These are phyloP conservation scores for Cercospora sojina DNA, from an alignment of 2,329 filamentous ascomycete genomes.

Conservation along the genomic window DNA sequence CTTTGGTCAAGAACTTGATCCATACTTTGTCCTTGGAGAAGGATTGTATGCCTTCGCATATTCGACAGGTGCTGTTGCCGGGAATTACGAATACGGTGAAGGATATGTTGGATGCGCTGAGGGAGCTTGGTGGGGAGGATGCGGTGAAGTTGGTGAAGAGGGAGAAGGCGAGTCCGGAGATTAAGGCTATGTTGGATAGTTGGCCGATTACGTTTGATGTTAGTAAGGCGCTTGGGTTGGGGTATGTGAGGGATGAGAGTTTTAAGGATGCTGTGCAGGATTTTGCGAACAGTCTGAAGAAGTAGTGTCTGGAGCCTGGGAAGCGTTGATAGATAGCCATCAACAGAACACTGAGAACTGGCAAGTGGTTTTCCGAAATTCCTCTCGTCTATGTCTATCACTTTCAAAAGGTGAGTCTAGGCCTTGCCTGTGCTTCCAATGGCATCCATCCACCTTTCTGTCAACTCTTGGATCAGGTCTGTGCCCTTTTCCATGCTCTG, in stretches of 20 bases:
- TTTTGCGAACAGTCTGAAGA: constrained; percentile 40
- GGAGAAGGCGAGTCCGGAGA: constrained; percentile 52
- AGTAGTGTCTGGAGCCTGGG: constrained; percentile 16
- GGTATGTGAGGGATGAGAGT: constrained; percentile 51
- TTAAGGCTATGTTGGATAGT: constrained; percentile 55
- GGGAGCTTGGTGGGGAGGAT: constrained; percentile 55
- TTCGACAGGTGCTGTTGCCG: constrained; percentile 55
- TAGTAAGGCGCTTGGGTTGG: constrained; percentile 56
- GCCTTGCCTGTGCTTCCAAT: constrained; percentile 29
- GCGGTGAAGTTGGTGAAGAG: constrained; percentile 51
- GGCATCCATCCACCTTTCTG: constrained; percentile 57
- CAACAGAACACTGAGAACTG: background rate
- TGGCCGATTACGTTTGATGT: constrained; percentile 59
- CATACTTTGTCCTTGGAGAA: constrained; percentile 52
- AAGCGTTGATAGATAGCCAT: background rate
- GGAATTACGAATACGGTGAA: constrained; percentile 56
- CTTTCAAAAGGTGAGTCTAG: background rate
- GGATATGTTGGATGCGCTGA: constrained; percentile 58
- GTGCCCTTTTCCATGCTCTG: constrained; percentile 56
- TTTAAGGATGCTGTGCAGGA: constrained; percentile 50
- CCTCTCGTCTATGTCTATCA: background rate
- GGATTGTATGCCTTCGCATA: constrained; percentile 51
- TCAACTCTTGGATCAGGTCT: constrained; percentile 54
- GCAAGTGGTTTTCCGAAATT: background rate
- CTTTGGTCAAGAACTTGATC: constrained; percentile 55